Evolutionary conservation across 2,329 filamentous ascomycete genomes (phyloP), one percentile per base, ranked within the genome.

Genomic region (Fusarium algeriense): DNA sequence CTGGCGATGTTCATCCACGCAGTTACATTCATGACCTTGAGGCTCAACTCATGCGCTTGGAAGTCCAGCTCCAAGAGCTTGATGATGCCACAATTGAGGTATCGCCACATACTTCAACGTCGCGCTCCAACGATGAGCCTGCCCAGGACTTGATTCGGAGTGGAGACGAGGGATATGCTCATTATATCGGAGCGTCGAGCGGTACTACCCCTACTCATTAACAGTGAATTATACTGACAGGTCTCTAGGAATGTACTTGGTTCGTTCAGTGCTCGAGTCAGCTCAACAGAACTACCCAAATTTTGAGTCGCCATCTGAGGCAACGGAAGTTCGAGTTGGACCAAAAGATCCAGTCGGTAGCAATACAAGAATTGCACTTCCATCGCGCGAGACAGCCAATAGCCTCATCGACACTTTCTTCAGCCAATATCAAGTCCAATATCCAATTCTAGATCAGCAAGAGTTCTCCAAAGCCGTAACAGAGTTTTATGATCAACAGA

Each of bases 251-350:
- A 66, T 66, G 15, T 44, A 66, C 13, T 34, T 66, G 28, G 63
- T 66, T 9, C 63, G 63, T 20, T 66, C 63, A 20, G 63, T 49
- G 5, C 61, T 66, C 2, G 63, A 66, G 34, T 66, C 20, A 1
- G 63, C 61, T 5, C 63, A 66, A 3, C 60, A 65, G 9, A 58
- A 66, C 30, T 66, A 65, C 9, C 41, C 61, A 2, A 35, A 45
- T 15, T 49, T 66, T 11, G 44, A 66, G 17, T 45, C 52, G 3
- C 52, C 63, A 5, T 40, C 61, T 3, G 52, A 65, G 2, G 10
- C 34, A 2, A 23, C 44, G 11, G 44, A 66, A 26, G 13, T 13
- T 30, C 37, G 37, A 28, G 7, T 26, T 2, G 32, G 20, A 4
- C n/a, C 7, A 14, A 40, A 30, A 19, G n/a, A 49, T 5, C 32